These are phyloP conservation scores for Marasmius sp. DNA, from an alignment of 1,284 basidiomycete species.

Conservation along the genomic window DNA sequence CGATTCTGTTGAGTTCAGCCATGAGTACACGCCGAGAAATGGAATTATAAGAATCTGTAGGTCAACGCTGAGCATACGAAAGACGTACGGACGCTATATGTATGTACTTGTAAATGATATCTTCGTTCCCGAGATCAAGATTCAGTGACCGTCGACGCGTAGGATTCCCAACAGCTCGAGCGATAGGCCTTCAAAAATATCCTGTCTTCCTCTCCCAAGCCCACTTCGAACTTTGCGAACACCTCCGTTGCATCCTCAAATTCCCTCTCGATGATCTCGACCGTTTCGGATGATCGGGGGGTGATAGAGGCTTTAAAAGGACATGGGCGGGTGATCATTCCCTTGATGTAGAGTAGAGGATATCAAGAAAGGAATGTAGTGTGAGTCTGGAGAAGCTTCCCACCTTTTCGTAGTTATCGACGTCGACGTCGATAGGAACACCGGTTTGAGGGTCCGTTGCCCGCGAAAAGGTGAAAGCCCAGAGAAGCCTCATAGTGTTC, in stretches of 20 bases:
- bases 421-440: not conserved
- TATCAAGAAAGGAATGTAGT: no score
- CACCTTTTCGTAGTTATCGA: slow-evolving; percentile 7
- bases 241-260: slow-evolving; percentile 5
- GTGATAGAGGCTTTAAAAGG: slow-evolving; percentile 10
- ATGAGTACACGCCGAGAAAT: no score
- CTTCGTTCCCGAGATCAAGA: no score
- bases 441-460: slow-evolving; percentile 8
- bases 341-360: not conserved
- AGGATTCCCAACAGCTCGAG: not conserved
- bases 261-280: slow-evolving; percentile 8
- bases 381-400: not conserved
- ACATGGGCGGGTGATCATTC: slow-evolving; percentile 6
- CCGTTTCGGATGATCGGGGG: not conserved
- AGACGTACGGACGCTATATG: no score
- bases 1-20: no score
- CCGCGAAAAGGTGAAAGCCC: slow-evolving; percentile 25
- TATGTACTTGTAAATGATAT: no score
- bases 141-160: no score
- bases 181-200: not conserved
- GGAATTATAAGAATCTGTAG: no score
- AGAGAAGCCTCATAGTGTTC: slow-evolving; percentile 23
- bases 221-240: slow-evolving; percentile 8
- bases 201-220: not conserved
- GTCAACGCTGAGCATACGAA: no score